Base-by-base conservation (phyloP, 2,329 filamentous ascomycete species). In the Colletotrichum zoysiae region DNA sequence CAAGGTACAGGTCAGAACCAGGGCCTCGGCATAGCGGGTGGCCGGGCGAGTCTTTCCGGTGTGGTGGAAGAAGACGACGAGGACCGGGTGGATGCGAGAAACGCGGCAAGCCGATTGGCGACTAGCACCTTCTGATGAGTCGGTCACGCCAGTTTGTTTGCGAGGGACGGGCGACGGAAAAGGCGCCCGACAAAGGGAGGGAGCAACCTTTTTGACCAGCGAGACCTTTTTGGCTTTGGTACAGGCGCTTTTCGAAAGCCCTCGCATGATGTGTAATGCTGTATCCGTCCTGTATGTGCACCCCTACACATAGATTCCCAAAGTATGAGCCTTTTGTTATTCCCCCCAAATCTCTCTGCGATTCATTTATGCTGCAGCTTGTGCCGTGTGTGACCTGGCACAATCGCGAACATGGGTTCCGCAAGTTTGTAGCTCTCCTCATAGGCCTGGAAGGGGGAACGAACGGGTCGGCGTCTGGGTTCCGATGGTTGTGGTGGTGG, bases 81-180 rank as follows among this genome's bases (percentile, higher is more conserved):
- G 78, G 96, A 99, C 82, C 89, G 95, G 66, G 91, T 99, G 71
- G 96, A 99, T 87, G 96, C 96, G 53, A 90, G 93, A 81, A 99
- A 98, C 83, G 96, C 96, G 65, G 96, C 96, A 46, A 97, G 94
- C 83, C 89, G 96, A 79, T 85, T 99, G 84, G 96, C 95, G 59
- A 93, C 95, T 76, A 98, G 95, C 85, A 98, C 95, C 23, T 98
- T 98, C 81, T 98, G 84, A 77, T 65, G 35, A 48, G 51, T 44
- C 23, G 46, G 58, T 23, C 42, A 23, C 44, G 26, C 63, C 30
- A 33, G 56, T 51, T 59, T 46, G 18, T 48, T 64, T 14, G 55
- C 60, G 69, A 57, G 46, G 58, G 33, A 51, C 68, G 33, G 68
- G 58, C 46, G 35, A 51, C 40, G 59, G 61, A 57, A 72, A 65